Evolutionary conservation across 2,329 filamentous ascomycete genomes (phyloP), one percentile per base, ranked within the genome.

Genomic region (Colletotrichum limetticola): DNA sequence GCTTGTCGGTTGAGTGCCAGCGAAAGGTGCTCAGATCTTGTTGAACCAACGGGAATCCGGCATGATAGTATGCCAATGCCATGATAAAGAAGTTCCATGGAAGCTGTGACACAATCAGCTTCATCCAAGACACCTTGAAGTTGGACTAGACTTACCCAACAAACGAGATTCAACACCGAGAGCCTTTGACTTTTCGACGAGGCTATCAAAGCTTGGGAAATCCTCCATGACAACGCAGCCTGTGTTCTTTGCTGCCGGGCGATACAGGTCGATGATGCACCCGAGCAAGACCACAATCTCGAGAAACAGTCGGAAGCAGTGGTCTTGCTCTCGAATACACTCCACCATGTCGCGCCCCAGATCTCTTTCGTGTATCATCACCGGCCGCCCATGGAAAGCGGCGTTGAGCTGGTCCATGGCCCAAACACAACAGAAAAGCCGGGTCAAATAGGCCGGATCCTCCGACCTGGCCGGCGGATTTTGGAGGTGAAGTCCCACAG

Each of bases 391-490:
- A 35, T 78, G 77, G 6, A 71, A 76, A 6, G 76, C 75, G 8
- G 77, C 76, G 30, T 75, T 77, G 22, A 78, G 72, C 35, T 75
- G 75, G 55, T 78, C 77, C 53, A 76, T 68, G 4, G 76, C 75
- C 75, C 76, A 78, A 8, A 78, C 74, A 37, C 77, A 77, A 66
- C 76, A 77, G 59, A 78, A 78, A 12, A 78, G 57, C 6, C 77
- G 75, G 8, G 75, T 76, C 32, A 73, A 46, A 12, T 73, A 73
- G 8, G 71, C 60, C 12, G 66, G 60, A 5, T 71, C 71, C 8
- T 73, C 71, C 4, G 71, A 76, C 19, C 71, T 74, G 5, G 72
- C 77, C 16, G 75, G 76, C 2, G 76, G 77, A 66, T 77, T 77
- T 26, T 76, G 75, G 5, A 77, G 71, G 46, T 78, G 77, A 22